Evolutionary conservation across 2,329 filamentous ascomycete species (phyloP).

Genomic region (Aspergillus pseudotamarii): DNA sequence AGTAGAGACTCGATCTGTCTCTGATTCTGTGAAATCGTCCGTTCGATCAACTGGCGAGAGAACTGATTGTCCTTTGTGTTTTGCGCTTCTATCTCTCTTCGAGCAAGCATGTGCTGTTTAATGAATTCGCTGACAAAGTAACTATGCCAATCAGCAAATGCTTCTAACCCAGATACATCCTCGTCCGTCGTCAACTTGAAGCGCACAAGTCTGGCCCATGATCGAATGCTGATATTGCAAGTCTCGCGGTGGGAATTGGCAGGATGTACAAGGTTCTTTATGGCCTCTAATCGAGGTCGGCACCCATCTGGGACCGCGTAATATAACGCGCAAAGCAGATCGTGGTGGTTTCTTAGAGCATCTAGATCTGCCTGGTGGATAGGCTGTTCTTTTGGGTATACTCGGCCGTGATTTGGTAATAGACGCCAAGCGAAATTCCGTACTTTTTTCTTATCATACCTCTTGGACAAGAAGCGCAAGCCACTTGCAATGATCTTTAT

Average conservation of each 20-base stretch:
- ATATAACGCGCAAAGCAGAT: conserved; percentile 63
- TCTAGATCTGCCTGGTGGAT: conserved; percentile 57
- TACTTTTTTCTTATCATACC: conserved; percentile 57
- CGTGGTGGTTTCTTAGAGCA: conserved; percentile 64
- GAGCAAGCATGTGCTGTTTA: conserved; percentile 58
- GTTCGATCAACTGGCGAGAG: conserved; percentile 52
- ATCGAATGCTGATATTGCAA: conserved; percentile 59
- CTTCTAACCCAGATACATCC: conserved; percentile 45
- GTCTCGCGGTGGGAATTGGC: conserved; percentile 61
- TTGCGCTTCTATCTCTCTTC: conserved; percentile 61
- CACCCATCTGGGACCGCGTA: conserved; percentile 57
- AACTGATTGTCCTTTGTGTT: conserved; percentile 43
- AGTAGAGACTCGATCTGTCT: conserved; percentile 59
- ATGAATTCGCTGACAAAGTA: conserved; percentile 57
- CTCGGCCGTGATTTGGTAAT: conserved; percentile 63
- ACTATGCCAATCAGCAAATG: conserved; percentile 58
- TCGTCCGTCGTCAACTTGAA: conserved; percentile 60
- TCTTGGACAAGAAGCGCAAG: conserved; percentile 49
- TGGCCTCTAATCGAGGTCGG: conserved; percentile 55
- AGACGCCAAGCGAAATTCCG: conserved; percentile 60
- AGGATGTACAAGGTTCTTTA: conserved; percentile 60
- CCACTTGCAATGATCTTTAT: conserved; percentile 59
- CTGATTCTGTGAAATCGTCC: conserved; percentile 60
- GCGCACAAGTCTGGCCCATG: conserved; percentile 60
- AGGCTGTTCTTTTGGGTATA: conserved; percentile 60